Percentiles rank a stretch among this genome's conserved stretches.
phyloP scores from a whole-genome alignment of 2,329 filamentous ascomycete genomes.

The Thyridium curvatum region DNA sequence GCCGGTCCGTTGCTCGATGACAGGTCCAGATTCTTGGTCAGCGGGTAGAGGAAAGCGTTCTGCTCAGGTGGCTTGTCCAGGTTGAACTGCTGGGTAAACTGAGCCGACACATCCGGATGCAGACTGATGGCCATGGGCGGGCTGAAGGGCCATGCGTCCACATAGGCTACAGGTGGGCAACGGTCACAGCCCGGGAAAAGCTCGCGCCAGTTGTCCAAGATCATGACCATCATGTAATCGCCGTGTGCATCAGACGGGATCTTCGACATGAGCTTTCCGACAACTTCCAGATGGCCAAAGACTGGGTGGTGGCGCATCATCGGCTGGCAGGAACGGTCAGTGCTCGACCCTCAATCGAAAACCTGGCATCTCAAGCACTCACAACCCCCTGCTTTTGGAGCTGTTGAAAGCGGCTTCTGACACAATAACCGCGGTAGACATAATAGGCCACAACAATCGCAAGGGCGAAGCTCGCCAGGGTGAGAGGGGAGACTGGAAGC shows the following conservation, averaged over 20 bases:
- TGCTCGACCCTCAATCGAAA: not conserved
- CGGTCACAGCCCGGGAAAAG: slow-evolving; percentile 13
- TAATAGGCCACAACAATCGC: too few relatives aligned
- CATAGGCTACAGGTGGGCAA: slow-evolving; percentile 17
- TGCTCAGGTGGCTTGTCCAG: slow-evolving; percentile 18
- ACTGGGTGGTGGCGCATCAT: slow-evolving; percentile 12
- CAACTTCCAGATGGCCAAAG: slow-evolving; percentile 10
- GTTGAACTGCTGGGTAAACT: slow-evolving; percentile 13
- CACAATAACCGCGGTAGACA: slow-evolving; percentile 8
- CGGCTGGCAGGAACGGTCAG: slow-evolving; percentile 5
- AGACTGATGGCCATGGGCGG: slow-evolving; percentile 11
- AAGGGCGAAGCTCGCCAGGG: too few relatives aligned
- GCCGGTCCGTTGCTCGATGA: slow-evolving; percentile 20
- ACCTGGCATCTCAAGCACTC: not conserved
- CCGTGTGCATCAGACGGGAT: slow-evolving; percentile 11
- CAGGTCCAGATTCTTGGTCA: slow-evolving; percentile 24
- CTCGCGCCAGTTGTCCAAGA: slow-evolving; percentile 11
- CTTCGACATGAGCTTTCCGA: slow-evolving; percentile 9
- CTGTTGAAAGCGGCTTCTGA: slow-evolving; percentile 9
- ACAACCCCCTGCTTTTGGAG: slow-evolving; percentile 12
- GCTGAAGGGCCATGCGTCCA: slow-evolving; percentile 21
- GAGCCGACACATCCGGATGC: slow-evolving; percentile 11
- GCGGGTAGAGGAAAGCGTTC: slow-evolving; percentile 16
- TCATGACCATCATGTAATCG: slow-evolving; percentile 11
- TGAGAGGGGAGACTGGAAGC: too few relatives aligned